Base-by-base conservation (phyloP, 2,329 filamentous ascomycete genomes). In the Rutstroemia sp. region DNA sequence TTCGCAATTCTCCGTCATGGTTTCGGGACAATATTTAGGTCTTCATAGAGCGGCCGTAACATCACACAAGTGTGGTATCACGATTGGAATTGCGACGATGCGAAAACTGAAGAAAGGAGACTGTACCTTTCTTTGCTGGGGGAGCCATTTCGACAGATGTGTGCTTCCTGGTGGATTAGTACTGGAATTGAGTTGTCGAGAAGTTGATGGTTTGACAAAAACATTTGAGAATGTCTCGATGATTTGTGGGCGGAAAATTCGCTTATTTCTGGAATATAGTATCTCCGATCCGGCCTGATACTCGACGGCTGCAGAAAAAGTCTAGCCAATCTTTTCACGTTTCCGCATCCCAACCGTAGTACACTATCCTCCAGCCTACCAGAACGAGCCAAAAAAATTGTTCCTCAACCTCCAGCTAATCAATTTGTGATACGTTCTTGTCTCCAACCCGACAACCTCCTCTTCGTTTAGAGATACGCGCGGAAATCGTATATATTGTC, bases 71-170 rank as follows among this genome's bases (percentile, higher is more conserved):
- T 48, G 40, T 44, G 56, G 56, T 42, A 54, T 61, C 57, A 57
- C 60, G 60, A 46, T 46, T 30, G 44, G 40, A 44, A 56, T 34
- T 56, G 54, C 54, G 54, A 51, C 45, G 44, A 56, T 56, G 54
- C 48, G 2, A 36, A 23, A 46, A 51, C 40, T 17, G 34, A 27
- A 61, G 54, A 63, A 63, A 63, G 57, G 60, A 63, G 45, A 63
- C 58, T 64, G 55, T 70, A 70, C 69, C 68, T 69, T 70, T 70
- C 64, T 69, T 70, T 56, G 54, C 55, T 60, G 51, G 56, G 16
- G 68, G 67, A 54, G 68, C 63, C 68, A 70, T 70, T 61, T 60
- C 61, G 60, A 58, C 60, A 48, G 51, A 49, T 65, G 61, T 64
- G 59, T 59, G 30, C 30, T 63, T 63, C 51, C 48, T 63, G 54